Percentiles rank a stretch among this genome's conserved stretches.
Conservation (phyloP, 805 yeast genomes). For the Pichia occidentalis region DNA sequence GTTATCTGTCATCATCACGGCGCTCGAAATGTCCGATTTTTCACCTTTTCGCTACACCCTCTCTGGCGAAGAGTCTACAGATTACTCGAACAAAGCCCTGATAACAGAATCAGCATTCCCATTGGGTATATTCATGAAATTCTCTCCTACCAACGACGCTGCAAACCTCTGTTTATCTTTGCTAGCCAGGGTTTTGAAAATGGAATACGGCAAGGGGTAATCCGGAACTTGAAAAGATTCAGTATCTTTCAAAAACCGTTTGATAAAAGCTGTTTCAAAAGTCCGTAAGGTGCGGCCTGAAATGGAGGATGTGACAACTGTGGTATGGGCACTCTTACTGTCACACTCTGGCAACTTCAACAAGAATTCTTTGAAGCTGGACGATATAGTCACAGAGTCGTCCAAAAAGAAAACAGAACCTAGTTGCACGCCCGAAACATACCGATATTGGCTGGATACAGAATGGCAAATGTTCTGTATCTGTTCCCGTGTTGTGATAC, state of each 20-base stretch:
- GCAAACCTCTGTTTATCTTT: not conserved
- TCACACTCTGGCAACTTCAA: not conserved
- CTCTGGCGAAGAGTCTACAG: too few relatives aligned
- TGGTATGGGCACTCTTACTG: not conserved
- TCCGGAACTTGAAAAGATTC: not conserved
- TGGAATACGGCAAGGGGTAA: slow-evolving; percentile 1
- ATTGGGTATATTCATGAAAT: not conserved
- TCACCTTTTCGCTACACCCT: too few relatives aligned
- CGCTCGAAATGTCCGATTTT: too few relatives aligned
- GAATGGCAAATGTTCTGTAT: not conserved
- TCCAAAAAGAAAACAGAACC: not conserved
- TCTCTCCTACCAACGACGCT: not conserved
- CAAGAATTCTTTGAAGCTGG: not conserved
- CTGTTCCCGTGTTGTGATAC: not conserved
- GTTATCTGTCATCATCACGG: too few relatives aligned
- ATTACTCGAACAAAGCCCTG: too few relatives aligned
- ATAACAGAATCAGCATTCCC: not conserved
- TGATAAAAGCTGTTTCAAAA: slow-evolving; percentile 1
- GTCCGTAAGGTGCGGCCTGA: slow-evolving; percentile 1
- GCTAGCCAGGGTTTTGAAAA: slow-evolving; percentile 1
- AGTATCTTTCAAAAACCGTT: not conserved
- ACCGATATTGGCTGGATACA: not conserved
- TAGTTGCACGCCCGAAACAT: slow-evolving; percentile 2
- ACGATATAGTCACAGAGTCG: not conserved
- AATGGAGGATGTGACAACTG: not conserved